phyloP scores from a whole-genome alignment of 2,329 filamentous ascomycete species.

The Ilyonectria mors-panacis region DNA sequence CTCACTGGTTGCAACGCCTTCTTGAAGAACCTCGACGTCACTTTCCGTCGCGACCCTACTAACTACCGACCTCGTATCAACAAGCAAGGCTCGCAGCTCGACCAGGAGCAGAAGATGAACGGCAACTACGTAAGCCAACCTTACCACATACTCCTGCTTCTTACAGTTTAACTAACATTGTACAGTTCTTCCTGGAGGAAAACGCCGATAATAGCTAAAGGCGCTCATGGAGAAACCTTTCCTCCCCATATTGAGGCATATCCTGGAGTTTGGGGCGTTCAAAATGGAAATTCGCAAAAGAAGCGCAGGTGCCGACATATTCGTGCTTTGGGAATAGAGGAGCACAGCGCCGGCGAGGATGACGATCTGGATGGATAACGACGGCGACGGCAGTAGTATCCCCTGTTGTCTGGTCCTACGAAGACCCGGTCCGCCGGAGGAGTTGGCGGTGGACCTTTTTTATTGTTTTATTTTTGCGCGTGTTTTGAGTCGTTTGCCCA shows the following conservation, averaged over 20 bases:
- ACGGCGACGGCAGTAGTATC: conserved; percentile 73
- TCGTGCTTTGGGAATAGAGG: conserved; percentile 56
- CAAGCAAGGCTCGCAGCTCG: conserved; percentile 94
- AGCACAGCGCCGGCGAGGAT: conserved; percentile 72
- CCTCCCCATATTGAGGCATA: conserved; percentile 51
- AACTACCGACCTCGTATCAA: conserved; percentile 99
- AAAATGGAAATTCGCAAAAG: conserved; percentile 57
- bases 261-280: conserved; percentile 67
- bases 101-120: conserved; percentile 94
- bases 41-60: conserved; percentile 97
- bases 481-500: conserved; percentile 21
- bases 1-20: conserved; percentile 97
- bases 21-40: conserved; percentile 96
- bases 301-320: conserved; percentile 49
- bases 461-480: conserved; percentile 24
- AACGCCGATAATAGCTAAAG: conserved; percentile 67
- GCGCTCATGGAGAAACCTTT: conserved; percentile 53
- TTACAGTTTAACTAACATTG: conserved; percentile 39
- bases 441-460: conserved; percentile 21
- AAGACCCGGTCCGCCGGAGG: conserved; percentile 40
- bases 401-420: conserved; percentile 76
- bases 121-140: conserved; percentile 85
- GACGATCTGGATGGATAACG: conserved; percentile 76
- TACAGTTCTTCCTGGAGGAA: conserved; percentile 95
- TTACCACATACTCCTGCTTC: background rate